These are phyloP conservation scores for Asterophora lycoperdoides DNA, from an alignment of 768 basidiomycete genomes.

Conservation along the genomic window DNA sequence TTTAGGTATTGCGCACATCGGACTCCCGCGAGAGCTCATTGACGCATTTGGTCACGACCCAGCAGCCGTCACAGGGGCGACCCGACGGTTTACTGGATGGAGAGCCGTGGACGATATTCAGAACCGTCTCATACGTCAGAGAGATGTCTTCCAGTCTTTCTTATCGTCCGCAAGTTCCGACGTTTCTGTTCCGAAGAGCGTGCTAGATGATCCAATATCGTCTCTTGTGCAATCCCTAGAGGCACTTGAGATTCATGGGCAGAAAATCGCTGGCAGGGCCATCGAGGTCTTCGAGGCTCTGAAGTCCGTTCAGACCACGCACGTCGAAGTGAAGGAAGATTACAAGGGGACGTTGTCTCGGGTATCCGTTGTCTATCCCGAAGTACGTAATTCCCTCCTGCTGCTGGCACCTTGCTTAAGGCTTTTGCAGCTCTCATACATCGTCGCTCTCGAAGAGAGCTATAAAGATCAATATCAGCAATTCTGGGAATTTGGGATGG, in stretches of 20 bases:
- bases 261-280: constrained; percentile 42
- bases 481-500: constrained; percentile 78
- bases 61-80: constrained; percentile 64
- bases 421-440: constrained; percentile 54
- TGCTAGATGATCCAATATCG: constrained; percentile 52
- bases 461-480: constrained; percentile 79
- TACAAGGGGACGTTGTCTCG: constrained; percentile 63
- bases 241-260: constrained; percentile 43
- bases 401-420: not conserved
- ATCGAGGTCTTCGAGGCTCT: constrained; percentile 47
- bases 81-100: constrained; percentile 60
- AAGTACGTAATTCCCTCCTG: constrained; percentile 39
- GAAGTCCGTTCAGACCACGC: constrained; percentile 49
- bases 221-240: constrained; percentile 47
- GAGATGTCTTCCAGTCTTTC: constrained; percentile 48
- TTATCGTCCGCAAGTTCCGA: constrained; percentile 26
- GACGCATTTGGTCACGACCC: constrained; percentile 78
- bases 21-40: constrained; percentile 60
- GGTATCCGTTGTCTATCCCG: constrained; percentile 75
- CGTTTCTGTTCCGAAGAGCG: constrained; percentile 29
- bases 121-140: constrained; percentile 56
- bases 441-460: constrained; percentile 70
- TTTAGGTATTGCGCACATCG: constrained; percentile 42
- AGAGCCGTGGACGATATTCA: constrained; percentile 75
- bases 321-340: constrained; percentile 53